Evolutionary conservation across 2,329 filamentous ascomycete genomes (phyloP), one percentile per base, ranked within the genome.

Genomic region (Verticillium dahliae): DNA sequence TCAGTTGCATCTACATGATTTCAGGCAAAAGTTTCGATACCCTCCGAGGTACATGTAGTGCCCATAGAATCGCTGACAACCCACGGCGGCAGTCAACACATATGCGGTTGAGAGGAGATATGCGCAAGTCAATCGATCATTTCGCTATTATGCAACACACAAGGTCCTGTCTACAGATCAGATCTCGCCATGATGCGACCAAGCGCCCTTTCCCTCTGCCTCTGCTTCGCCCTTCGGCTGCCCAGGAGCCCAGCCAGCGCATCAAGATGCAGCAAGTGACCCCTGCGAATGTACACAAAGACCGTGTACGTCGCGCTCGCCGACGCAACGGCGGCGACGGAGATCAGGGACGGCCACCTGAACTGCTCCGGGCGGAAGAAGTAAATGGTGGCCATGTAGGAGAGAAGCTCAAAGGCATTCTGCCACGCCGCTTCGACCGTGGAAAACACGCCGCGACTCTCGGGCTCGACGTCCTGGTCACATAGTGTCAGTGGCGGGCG

Each of bases 401-500:
- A 87, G 1, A 86, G 72, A 57, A 92, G 78, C 71, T 92, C 89
- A 63, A 91, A 91, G 0, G 83, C 66, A 63, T 87, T 92, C 70
- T 92, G 90, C 45, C 87, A 79, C 0, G 85, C 81, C 9, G 86
- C 82, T 71, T 93, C 90, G 7, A 85, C 81, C 0, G 87, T 78
- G 0, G 89, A 91, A 66, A 93, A 92, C 0, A 80, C 75, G 1
- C 88, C 90, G n/a, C 90, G 83, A 45, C 78, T 71, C n/a, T 78
- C 73, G 15, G 77, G 74, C 50, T 82, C 77, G 22, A 88, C 80
- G 60, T 82, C 80, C 84, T 86, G 41, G 18, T 31, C 45, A 52
- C 45, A 52, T n/a, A 1, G 33, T 1, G 35, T 60, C 54, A 54
- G n/a, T 35, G 27, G 27, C 27, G 27, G 18, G 27, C 27, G 27